phyloP scores from a whole-genome alignment of 2,329 filamentous ascomycete genomes.

The Emergomyces africanus region DNA sequence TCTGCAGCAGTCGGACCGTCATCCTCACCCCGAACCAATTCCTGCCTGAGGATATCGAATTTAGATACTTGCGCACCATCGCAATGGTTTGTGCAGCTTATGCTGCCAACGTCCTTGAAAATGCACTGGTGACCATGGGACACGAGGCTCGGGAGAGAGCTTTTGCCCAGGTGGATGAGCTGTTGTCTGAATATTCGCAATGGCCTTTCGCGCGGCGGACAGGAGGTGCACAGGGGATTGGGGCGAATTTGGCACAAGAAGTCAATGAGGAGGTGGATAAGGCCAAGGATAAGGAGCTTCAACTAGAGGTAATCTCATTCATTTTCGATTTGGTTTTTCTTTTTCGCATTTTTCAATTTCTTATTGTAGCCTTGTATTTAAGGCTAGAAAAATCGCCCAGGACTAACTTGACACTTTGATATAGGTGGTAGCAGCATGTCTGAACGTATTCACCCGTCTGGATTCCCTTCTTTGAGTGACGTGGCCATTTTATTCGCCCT shows the following conservation, averaged over 20 bases:
- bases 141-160: slow-evolving; percentile 90
- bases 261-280: slow-evolving; percentile 78
- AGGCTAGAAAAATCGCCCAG: not conserved
- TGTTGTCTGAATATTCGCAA: slow-evolving; percentile 92
- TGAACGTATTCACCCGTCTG: slow-evolving; percentile 94
- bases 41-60: slow-evolving; percentile 87
- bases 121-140: slow-evolving; percentile 84
- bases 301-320: slow-evolving; percentile 73
- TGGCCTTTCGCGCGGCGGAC: slow-evolving; percentile 84
- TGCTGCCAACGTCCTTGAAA: slow-evolving; percentile 94
- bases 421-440: slow-evolving; percentile 75
- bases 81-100: slow-evolving; percentile 97
- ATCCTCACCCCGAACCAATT: slow-evolving; percentile 78
- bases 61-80: slow-evolving; percentile 82
- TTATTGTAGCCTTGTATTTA: not conserved
- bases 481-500: not conserved
- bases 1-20: slow-evolving; percentile 87
- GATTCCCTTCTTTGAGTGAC: slow-evolving; percentile 69
- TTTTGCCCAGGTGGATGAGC: slow-evolving; percentile 92
- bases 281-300: slow-evolving; percentile 84
- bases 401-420: slow-evolving; percentile 14
- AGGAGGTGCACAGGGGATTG: slow-evolving; percentile 67
- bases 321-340: not conserved
- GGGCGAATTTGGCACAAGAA: slow-evolving; percentile 79
- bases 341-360: not conserved